These are phyloP conservation scores for Osmanthus fragrans DNA, from an alignment of 257 asterid species.

Conservation along the genomic window DNA sequence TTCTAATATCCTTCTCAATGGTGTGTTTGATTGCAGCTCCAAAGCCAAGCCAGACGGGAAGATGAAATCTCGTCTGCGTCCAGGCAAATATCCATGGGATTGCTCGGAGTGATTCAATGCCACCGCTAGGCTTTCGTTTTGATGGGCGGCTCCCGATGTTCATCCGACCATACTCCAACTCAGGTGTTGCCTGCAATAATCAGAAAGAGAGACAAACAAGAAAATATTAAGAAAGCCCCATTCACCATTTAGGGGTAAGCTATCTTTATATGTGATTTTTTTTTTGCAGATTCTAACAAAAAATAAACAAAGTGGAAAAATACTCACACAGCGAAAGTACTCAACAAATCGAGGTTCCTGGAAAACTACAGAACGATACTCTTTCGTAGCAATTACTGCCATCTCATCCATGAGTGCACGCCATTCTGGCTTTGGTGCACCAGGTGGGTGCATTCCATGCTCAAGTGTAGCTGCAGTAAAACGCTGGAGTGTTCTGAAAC, in stretches of 20 bases:
- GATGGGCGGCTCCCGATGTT: conserved; percentile 95
- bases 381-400: conserved; percentile 81
- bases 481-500: conserved; percentile 91
- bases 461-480: conserved; percentile 98
- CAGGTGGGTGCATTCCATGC: conserved; percentile 93
- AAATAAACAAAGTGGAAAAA: not conserved
- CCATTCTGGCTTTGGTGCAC: conserved; percentile 91
- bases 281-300: not conserved
- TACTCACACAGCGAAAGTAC: conserved; percentile 90
- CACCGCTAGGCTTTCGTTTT: conserved; percentile 90
- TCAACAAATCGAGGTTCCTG: conserved; percentile 93
- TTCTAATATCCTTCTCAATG: conserved; percentile 57
- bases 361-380: conserved; percentile 82
- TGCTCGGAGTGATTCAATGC: conserved; percentile 90
- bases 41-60: conserved; percentile 96
- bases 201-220: not conserved
- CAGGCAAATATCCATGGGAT: conserved; percentile 99
- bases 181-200: conserved; percentile 80
- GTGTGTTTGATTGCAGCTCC: conserved; percentile 70
- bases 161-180: conserved; percentile 91
- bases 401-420: conserved; percentile 89
- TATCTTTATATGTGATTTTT: not conserved
- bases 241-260: not conserved
- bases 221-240: not conserved
- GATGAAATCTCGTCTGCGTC: conserved; percentile 96